Base-by-base conservation (phyloP, 805 yeast genomes). In the Pichia exigua region DNA sequence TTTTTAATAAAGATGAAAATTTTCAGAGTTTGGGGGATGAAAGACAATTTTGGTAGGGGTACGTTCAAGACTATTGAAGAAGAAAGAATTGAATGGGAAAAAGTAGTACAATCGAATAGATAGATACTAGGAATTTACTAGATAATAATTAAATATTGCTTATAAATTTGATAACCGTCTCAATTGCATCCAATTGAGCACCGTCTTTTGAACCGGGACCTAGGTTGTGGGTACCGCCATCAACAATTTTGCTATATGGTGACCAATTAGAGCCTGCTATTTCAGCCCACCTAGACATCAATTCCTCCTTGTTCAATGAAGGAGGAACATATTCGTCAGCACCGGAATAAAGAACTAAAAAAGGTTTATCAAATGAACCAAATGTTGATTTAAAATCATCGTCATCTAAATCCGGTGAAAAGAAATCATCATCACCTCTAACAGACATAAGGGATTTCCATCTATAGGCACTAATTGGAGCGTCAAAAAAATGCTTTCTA, bases 351-450 rank as follows among this genome's bases (percentile, higher is more conserved):
- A 83, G 66, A 1, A 82, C 74, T 47, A 85, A 65, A 40, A 82
- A 57, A 8, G 80, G 79, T 26, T 59, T 66, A n/a, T 57, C 57
- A 6, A 87, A 59, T 42, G 65, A 66, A 2, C 87, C 91, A 65
- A 88, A 87, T 0, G 85, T 73, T 3, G 57, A 35, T 4, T 60
- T 50, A 30, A 72, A 61, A 35, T 71, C 77, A 0, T 71, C 73
- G 15, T 65, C 72, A 0, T 75, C 58, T 47, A 87, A 65, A 66
- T 87, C 89, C 12, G 81, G 69, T 1, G 62, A 58, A 64, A 87
- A 87, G 62, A 50, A 87, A 67, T 88, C 96, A 61, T 88, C 96
- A 59, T 83, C 92, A 2, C 95, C 95, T 21, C 79, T 71, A 7
- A 65, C 65, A 11, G 70, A 64, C 28, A 74, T 66, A 42, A 88